phyloP scores from a whole-genome alignment of 2,329 filamentous ascomycete species.

The Ophiognomonia clavigignenti-juglandacearum region DNA sequence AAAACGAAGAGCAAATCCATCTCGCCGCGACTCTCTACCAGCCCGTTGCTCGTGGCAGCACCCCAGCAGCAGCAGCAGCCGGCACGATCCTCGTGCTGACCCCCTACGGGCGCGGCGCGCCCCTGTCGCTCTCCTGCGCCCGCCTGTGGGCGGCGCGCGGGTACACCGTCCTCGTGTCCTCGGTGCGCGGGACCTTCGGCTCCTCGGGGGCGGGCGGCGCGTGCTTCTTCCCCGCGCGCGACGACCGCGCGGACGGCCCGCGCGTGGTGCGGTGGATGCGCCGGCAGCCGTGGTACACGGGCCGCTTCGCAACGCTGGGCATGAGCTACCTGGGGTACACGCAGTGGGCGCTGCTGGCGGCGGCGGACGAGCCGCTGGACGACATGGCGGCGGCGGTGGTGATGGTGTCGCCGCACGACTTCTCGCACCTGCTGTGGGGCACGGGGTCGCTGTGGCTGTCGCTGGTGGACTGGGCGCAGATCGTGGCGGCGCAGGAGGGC shows the following conservation, averaged over 20 bases:
- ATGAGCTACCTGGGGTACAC: constrained; percentile 18
- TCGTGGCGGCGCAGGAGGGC: not conserved
- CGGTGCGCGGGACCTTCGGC: constrained; percentile 18
- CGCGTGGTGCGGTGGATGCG: constrained; percentile 20
- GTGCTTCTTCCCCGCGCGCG: too few relatives aligned
- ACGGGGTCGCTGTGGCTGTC: constrained; percentile 15
- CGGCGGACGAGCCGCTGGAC: constrained; percentile 12
- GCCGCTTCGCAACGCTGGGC: constrained; percentile 18
- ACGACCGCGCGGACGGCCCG: constrained; percentile 13
- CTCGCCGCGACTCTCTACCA: constrained; percentile 18
- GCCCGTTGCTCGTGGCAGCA: constrained; percentile 6
- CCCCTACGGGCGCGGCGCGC: constrained; percentile 15
- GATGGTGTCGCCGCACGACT: constrained; percentile 12
- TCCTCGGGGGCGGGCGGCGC: constrained; percentile 17
- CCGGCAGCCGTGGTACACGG: constrained; percentile 19
- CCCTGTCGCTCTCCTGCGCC: constrained; percentile 6
- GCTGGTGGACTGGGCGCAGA: constrained; percentile 2
- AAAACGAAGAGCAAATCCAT: constrained; percentile 12
- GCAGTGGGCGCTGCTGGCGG: constrained; percentile 18
- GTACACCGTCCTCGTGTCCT: constrained; percentile 19
- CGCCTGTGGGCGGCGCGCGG: constrained; percentile 19
- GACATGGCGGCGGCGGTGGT: constrained; percentile 16
- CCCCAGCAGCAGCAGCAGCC: not conserved
- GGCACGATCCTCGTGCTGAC: constrained; percentile 14
- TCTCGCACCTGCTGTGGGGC: constrained; percentile 13